phyloP scores from a whole-genome alignment of 495 filamentous ascomycete species.

The Penicillium alfredii region DNA sequence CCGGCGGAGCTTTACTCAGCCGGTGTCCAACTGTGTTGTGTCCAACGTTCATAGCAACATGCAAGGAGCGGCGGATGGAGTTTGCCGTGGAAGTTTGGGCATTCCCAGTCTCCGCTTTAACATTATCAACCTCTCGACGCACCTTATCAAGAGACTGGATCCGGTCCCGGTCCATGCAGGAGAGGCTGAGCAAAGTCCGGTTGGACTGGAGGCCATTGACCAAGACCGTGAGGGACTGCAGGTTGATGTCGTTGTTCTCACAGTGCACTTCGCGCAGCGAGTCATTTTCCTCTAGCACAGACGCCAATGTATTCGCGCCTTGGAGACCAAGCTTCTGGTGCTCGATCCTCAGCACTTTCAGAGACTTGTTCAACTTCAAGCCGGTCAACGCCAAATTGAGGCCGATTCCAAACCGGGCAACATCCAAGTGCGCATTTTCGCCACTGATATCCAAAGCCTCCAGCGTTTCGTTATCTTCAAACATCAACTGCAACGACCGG shows the following conservation, averaged over 20 bases:
- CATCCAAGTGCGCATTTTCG: constrained; percentile 82
- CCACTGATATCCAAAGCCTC: constrained; percentile 81
- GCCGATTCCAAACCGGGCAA: constrained; percentile 74
- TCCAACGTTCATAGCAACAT: constrained; percentile 34
- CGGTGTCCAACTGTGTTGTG: constrained; percentile 28
- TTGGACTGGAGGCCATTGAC: constrained; percentile 68
- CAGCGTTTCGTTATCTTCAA: constrained; percentile 71
- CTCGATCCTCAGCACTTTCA: constrained; percentile 73
- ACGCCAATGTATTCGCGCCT: constrained; percentile 69
- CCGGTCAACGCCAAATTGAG: constrained; percentile 73
- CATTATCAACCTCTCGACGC: constrained; percentile 50
- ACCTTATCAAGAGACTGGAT: constrained; percentile 56
- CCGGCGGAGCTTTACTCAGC: constrained; percentile 28
- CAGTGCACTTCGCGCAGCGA: constrained; percentile 65
- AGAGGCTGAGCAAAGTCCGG: constrained; percentile 56
- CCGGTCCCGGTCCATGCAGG: constrained; percentile 57
- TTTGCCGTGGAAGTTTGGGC: constrained; percentile 30
- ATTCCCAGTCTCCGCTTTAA: constrained; percentile 36
- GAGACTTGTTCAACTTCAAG: constrained; percentile 65
- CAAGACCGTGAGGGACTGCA: constrained; percentile 71
- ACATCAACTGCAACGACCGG: constrained; percentile 64
- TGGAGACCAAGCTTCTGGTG: constrained; percentile 58
- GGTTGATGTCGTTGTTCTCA: constrained; percentile 72
- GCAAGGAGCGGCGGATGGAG: constrained; percentile 43
- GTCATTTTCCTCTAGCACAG: constrained; percentile 64